Evolutionary conservation across 768 basidiomycete species (phyloP), one percentile per base, ranked within the genome.

Genomic region (Coprinopsis sp.): DNA sequence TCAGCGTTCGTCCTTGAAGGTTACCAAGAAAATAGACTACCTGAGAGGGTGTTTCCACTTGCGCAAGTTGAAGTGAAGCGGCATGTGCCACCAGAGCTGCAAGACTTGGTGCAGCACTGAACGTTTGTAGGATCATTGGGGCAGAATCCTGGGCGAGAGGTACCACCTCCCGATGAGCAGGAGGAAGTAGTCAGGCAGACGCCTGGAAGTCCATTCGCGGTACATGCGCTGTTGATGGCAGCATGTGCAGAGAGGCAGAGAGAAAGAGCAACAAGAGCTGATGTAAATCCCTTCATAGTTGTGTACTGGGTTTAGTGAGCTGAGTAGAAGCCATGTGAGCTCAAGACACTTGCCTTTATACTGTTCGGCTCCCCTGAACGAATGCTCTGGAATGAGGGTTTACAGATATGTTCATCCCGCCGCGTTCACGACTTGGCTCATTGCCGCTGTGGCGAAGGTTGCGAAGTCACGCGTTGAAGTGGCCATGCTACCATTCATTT

Each of bases 41-140:
- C 60, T 3, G 59, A 52, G 18, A 51, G 44, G 2, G 54, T 58
- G 40, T 56, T 55, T 3, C 59, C 62, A 22, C 44, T 57, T 1
- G 54, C 36, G 36, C 59, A 62, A 7, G 56, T 44, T 37, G 36
- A 58, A n/a, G 54, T 49, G 42, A 55, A 59, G 7, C 57, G 58
- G 44, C 63, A 64, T 16, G 46, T 57, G 13, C 63, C 63, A 11
- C 59, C 60, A 25, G 37, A 36, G 14, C 61, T 53, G 24, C 63
- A 64, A 6, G 47, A 49, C 37, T 64, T 62, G n/a, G 56, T 58
- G 55, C 61, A 64, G 46, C 63, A 64, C 36, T 52, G 49, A 7
- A 62, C 51, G 40, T 59, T 44, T 25, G 57, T 22, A 5, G 60
- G 59, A 48, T 64, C 61, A 25, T 56, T 61, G n/a, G 61, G 59